Conservation (phyloP, 192 early-diverging fungal genomes). For the Podila minutissima region DNA sequence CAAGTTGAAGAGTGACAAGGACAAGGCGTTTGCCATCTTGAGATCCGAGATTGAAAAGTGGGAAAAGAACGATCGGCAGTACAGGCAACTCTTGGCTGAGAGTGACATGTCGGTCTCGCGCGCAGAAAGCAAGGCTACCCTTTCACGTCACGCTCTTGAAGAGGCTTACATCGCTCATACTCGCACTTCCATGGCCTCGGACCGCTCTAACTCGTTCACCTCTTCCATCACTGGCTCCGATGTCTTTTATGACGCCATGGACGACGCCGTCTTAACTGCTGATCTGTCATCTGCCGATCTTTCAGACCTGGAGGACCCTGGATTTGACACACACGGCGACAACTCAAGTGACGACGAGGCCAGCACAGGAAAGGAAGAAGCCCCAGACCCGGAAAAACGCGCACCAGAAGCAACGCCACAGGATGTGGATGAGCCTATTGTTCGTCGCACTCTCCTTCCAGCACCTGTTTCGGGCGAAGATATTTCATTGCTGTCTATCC, state of each 20-base stretch:
- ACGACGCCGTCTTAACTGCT: constrained; percentile 60
- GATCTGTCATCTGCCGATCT: constrained; percentile 53
- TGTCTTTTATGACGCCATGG: constrained; percentile 77
- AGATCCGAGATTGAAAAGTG: constrained; percentile 51
- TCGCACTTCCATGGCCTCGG: constrained; percentile 32
- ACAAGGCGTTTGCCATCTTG: constrained; percentile 50
- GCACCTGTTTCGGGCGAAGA: constrained; percentile 82
- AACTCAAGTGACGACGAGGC: constrained; percentile 58
- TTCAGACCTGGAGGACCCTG: constrained; percentile 58
- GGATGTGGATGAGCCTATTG: constrained; percentile 21
- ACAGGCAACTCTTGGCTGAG: constrained; percentile 34
- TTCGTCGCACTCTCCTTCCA: constrained; percentile 78
- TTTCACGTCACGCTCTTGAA: constrained; percentile 29
- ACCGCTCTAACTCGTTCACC: constrained; percentile 47
- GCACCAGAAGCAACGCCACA: not conserved
- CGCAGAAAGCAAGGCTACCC: constrained; percentile 4
- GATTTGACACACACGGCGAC: constrained; percentile 60
- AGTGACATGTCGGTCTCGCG: constrained; percentile 15
- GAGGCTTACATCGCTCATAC: constrained; percentile 28
- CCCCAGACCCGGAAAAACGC: not conserved
- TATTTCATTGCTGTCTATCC: constrained; percentile 87
- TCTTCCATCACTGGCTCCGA: constrained; percentile 53
- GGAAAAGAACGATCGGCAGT: constrained; percentile 51
- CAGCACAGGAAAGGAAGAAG: constrained; percentile 32
- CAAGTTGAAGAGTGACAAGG: constrained; percentile 49